Percentiles rank a stretch among this genome's conserved stretches.
Evolutionary conservation across 192 early-diverging fungal species (phyloP).

Genomic region (Podila minutissima): DNA sequence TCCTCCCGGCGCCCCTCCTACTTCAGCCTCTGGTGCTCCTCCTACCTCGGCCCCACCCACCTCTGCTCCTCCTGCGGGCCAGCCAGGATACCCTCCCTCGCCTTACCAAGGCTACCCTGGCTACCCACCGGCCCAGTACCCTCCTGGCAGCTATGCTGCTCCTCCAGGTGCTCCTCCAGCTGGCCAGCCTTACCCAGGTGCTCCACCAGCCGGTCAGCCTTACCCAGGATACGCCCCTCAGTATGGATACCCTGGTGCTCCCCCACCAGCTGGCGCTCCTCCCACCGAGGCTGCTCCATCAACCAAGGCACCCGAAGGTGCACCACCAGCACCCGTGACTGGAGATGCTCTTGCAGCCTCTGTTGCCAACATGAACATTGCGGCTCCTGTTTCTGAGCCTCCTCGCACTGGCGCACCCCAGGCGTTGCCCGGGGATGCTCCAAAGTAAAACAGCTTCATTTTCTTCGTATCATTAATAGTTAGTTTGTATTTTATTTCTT

Average conservation of each 20-base stretch:
- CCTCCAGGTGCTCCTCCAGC: not conserved
- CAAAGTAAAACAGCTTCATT: too few relatives aligned
- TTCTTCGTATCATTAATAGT: too few relatives aligned
- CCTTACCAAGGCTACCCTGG: not conserved
- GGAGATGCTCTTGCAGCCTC: not conserved
- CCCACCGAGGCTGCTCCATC: not conserved
- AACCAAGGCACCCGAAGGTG: not conserved
- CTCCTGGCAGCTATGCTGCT: not conserved
- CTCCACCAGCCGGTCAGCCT: not conserved
- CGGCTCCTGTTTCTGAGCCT: not conserved
- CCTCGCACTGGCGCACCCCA: slow-evolving; percentile 1
- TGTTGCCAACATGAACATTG: slow-evolving; percentile 1
- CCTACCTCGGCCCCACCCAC: not conserved
- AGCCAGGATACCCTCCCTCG: not conserved
- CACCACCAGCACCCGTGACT: not conserved
- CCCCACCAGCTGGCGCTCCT: not conserved
- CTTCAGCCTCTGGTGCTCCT: not conserved
- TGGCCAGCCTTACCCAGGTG: not conserved
- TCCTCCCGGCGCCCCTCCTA: not conserved
- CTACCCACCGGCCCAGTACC: not conserved
- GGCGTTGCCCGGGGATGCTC: not conserved
- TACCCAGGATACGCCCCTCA: not conserved
- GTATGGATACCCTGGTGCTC: not conserved
- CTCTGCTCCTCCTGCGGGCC: not conserved
- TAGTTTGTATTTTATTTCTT: too few relatives aligned